Evolutionary conservation across 2,329 filamentous ascomycete genomes (phyloP).

Genomic region (Malbranchea zuffiana): DNA sequence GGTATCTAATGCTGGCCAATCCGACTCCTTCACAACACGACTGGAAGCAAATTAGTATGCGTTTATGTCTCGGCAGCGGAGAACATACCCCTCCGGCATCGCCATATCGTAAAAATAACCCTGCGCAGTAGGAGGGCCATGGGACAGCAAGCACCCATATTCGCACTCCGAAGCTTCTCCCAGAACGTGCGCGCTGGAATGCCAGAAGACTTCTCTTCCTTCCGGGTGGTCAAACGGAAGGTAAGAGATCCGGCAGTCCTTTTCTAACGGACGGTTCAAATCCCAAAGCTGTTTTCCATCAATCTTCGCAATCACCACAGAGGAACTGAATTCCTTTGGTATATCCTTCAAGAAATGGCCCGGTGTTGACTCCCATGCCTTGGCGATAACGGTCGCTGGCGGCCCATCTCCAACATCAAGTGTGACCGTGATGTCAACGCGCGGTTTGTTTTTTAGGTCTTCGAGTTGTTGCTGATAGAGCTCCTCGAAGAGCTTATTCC

Average conservation of each 20-base stretch:
- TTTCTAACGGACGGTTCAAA: slow-evolving; percentile 78
- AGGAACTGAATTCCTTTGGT: slow-evolving; percentile 73
- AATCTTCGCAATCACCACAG: slow-evolving; percentile 71
- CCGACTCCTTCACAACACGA: slow-evolving; percentile 56
- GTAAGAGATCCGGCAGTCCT: slow-evolving; percentile 72
- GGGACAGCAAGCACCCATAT: slow-evolving; percentile 85
- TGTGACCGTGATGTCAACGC: slow-evolving; percentile 40
- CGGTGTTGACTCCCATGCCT: slow-evolving; percentile 85
- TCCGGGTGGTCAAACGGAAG: slow-evolving; percentile 65
- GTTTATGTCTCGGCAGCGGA: neutral
- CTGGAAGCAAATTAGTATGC: slow-evolving; percentile 24
- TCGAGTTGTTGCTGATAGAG: slow-evolving; percentile 75
- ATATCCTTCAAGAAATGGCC: slow-evolving; percentile 66
- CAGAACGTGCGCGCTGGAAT: slow-evolving; percentile 90
- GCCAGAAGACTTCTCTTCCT: slow-evolving; percentile 96
- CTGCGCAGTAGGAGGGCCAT: slow-evolving; percentile 81
- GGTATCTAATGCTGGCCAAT: slow-evolving; percentile 76
- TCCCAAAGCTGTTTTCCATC: slow-evolving; percentile 82
- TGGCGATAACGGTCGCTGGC: slow-evolving; percentile 44
- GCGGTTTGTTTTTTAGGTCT: slow-evolving; percentile 49
- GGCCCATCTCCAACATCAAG: slow-evolving; percentile 35
- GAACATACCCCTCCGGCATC: slow-evolving; percentile 50
- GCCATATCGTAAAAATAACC: slow-evolving; percentile 99
- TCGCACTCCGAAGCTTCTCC: slow-evolving; percentile 85
- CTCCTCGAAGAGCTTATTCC: slow-evolving; percentile 77